Conservation (phyloP, 495 filamentous ascomycete species). For the Penicillium odoratum region DNA sequence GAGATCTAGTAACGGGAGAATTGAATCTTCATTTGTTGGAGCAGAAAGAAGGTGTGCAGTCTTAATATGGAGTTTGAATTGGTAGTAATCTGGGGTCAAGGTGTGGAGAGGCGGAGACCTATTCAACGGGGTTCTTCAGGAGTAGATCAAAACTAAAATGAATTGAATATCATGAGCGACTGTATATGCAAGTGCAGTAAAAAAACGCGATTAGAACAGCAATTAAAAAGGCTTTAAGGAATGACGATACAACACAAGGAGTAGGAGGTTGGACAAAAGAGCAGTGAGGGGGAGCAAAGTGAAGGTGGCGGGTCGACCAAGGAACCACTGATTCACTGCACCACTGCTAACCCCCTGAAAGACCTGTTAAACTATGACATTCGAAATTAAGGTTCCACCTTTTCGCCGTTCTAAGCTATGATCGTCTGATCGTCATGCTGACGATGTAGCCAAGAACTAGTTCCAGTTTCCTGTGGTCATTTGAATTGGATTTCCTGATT, state of each 20-base stretch:
- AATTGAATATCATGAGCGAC: background rate
- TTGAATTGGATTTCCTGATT: background rate
- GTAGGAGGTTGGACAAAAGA: slow-evolving; percentile 12
- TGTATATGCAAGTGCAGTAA: background rate
- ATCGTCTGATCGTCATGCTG: background rate
- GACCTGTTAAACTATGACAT: background rate
- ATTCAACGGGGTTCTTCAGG: background rate
- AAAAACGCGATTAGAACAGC: background rate
- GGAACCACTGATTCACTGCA: background rate
- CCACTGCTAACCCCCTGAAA: slow-evolving; percentile 12
- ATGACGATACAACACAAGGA: slow-evolving; percentile 4
- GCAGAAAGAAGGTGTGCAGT: background rate
- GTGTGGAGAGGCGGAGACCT: background rate
- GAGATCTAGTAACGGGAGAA: slow-evolving; percentile 23
- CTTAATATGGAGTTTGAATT: slow-evolving; percentile 2
- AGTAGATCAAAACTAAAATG: background rate
- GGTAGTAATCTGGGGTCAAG: background rate
- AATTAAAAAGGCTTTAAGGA: slow-evolving; percentile 9
- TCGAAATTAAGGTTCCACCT: slow-evolving; percentile 5
- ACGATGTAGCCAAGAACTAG: slow-evolving; percentile 5
- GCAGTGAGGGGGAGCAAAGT: slow-evolving; percentile 5
- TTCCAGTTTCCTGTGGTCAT: background rate
- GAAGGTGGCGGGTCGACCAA: slow-evolving; percentile 1
- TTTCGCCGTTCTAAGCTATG: background rate
- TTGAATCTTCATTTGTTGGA: slow-evolving; percentile 22